phyloP scores from a whole-genome alignment of 345 rosid genomes.

The Chamaenerion angustifolium region DNA sequence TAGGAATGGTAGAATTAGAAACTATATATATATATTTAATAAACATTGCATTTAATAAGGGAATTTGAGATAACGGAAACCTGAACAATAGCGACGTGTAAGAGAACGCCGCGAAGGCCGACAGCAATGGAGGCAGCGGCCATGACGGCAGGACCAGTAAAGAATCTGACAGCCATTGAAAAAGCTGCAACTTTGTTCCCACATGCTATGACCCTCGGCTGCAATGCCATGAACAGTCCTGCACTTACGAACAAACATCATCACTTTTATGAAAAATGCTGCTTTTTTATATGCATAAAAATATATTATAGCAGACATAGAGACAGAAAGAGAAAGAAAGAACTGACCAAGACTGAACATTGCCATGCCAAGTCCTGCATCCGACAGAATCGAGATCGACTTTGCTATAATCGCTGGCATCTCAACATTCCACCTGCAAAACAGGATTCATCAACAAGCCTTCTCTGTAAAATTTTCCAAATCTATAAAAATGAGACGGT shows the following conservation, averaged over 20 bases:
- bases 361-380: constrained; percentile 99
- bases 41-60: too few relatives aligned
- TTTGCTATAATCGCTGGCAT: constrained; percentile 95
- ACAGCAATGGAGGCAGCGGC: constrained; percentile 87
- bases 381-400: constrained; percentile 96
- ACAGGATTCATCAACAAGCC: background rate
- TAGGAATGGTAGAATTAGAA: too few relatives aligned
- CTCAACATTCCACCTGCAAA: constrained; percentile 73
- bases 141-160: constrained; percentile 97
- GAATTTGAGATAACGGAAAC: constrained; percentile 25
- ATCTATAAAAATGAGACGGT: too few relatives aligned
- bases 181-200: constrained; percentile 84
- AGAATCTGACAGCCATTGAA: constrained; percentile 91
- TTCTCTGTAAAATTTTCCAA: too few relatives aligned
- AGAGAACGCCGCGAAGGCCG: constrained; percentile 73
- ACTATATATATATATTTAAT: too few relatives aligned
- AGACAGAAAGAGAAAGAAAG: background rate
- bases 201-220: constrained; percentile 98
- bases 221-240: constrained; percentile 99
- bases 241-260: constrained; percentile 3
- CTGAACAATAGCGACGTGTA: constrained; percentile 94
- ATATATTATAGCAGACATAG: too few relatives aligned
- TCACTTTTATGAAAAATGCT: too few relatives aligned
- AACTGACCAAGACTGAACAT: constrained; percentile 99
- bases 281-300: too few relatives aligned